Percentiles rank a stretch among this genome's conserved stretches.
phyloP scores from a whole-genome alignment of 176 grass and related monocot genomes.

The Oryza nivara region DNA sequence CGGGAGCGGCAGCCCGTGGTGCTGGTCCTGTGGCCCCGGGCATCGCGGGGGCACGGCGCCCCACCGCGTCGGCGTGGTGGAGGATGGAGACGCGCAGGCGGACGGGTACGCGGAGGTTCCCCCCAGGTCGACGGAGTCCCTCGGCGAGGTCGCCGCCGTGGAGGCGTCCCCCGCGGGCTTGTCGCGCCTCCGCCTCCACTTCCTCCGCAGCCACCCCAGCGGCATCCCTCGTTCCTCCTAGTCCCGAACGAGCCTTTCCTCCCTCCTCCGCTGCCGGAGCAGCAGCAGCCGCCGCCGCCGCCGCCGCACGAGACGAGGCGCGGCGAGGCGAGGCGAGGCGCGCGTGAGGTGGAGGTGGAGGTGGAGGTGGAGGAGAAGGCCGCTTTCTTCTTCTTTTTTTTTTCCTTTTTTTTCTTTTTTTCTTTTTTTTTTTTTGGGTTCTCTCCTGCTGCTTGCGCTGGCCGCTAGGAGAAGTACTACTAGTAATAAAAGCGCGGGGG shows the following conservation, averaged over 20 bases:
- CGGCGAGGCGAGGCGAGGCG: background rate
- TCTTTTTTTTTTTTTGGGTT: too few species aligned
- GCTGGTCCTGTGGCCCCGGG: too few species aligned
- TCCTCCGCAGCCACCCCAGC: slow-evolving; percentile 36
- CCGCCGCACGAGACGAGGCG: too few species aligned
- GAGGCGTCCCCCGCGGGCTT: slow-evolving; percentile 17
- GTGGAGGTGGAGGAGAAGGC: background rate
- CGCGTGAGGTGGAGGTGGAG: background rate
- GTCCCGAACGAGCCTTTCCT: too few species aligned
- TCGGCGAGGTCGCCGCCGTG: slow-evolving; percentile 19
- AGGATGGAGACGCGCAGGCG: slow-evolving; percentile 37
- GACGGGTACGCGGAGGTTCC: slow-evolving; percentile 28
- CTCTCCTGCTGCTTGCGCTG: too few species aligned
- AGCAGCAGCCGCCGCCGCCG: too few species aligned
- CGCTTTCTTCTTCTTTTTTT: background rate
- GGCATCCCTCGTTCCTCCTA: slow-evolving; percentile 29
- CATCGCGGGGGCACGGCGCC: background rate
- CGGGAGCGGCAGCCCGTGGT: slow-evolving; percentile 44
- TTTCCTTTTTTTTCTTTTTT: too few species aligned
- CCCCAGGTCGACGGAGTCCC: slow-evolving; percentile 13
- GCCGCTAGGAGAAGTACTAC: too few species aligned
- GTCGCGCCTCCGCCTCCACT: slow-evolving; percentile 18
- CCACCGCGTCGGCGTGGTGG: background rate
- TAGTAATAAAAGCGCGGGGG: too few species aligned
- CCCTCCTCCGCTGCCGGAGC: too few species aligned